Evolutionary conservation across 192 early-diverging fungal species (phyloP).

Genomic region (Podochytrium sp.): DNA sequence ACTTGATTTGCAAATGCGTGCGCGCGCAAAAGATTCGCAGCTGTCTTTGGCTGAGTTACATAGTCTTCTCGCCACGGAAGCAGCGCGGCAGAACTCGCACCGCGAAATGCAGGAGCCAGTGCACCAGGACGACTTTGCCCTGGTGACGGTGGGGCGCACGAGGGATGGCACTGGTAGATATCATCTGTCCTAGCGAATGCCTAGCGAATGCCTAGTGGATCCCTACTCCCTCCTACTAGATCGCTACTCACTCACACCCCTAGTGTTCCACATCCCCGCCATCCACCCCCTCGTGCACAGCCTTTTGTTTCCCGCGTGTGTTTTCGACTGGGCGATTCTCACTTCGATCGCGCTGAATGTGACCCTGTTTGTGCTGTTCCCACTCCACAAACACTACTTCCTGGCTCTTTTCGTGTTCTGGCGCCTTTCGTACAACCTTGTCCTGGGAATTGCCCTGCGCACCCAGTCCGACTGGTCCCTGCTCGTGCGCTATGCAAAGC

Average conservation of each 20-base stretch:
- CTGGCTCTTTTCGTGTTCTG: constrained; percentile 82
- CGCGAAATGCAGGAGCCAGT: constrained; percentile 18
- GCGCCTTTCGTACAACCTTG: constrained; percentile 84
- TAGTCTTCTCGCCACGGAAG: no score
- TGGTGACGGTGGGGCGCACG: constrained; percentile 11
- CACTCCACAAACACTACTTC: constrained; percentile 58
- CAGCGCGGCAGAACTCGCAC: not conserved
- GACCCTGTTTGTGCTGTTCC: constrained; percentile 64
- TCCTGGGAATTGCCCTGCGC: constrained; percentile 83
- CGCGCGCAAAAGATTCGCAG: no score
- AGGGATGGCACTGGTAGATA: not conserved
- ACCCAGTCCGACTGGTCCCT: constrained; percentile 75
- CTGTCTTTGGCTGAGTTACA: no score
- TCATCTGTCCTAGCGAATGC: not conserved
- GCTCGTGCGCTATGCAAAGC: constrained; percentile 73
- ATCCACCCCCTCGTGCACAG: constrained; percentile 77
- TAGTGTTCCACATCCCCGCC: constrained; percentile 76
- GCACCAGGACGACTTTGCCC: not conserved
- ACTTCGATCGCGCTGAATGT: constrained; percentile 58
- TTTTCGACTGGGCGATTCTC: constrained; percentile 76
- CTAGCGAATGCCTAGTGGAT: not conserved
- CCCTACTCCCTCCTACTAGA: not conserved
- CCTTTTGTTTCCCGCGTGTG: constrained; percentile 71
- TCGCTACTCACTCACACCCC: not conserved
- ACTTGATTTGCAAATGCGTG: no score